Evolutionary conservation across 2,329 filamentous ascomycete species (phyloP), one percentile per base, ranked within the genome.

Genomic region (Aspergillus fumigatus): DNA sequence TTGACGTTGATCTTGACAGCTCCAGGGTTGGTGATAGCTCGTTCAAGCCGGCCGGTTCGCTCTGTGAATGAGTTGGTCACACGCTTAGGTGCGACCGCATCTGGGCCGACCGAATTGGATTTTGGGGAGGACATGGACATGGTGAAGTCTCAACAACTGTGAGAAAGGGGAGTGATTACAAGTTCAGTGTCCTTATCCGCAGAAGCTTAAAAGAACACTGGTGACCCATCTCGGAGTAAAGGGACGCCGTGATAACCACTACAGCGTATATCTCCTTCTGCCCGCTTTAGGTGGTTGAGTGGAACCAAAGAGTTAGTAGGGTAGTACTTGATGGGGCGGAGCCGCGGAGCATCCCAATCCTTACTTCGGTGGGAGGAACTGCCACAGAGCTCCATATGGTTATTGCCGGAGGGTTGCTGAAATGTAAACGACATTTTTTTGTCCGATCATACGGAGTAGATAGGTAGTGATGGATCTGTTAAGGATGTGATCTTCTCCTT

Each of bases 1-100:
- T 92, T 87, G 62, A 97, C 93, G 72, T 99, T 97, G 79, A 99
- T 97, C 76, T 90, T 88, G 68, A 97, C 92, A 14, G 89, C 78
- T 25, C 84, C 84, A 2, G 84, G 84, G 57, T 84, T 82, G 58
- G 78, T 75, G 60, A 86, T 85, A 47, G 82, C 79, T 48, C 74
- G 68, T 55, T 74, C 67, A 35, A 76, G 54, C 45, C 70, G 72
- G 51, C 62, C 64, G 48, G 65, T 65, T 45, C 66, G 66, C 57
- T 70, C 70, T 27, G 64, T 62, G 52, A 61, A 62, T 17, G 59
- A 52, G 51, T 56, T 56, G 55, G 55, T 52, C 54, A 63, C 59
- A 50, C 62, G 60, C 51, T 57, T 57, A 47, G 64, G 57, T 53
- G 63, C 62, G 38, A 57, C 29, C 21, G 43, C 43, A 23, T 47